Percentiles rank a stretch among this genome's conserved stretches.
Conservation (phyloP, 2,329 filamentous ascomycete genomes). For the Juglanconis sp. region DNA sequence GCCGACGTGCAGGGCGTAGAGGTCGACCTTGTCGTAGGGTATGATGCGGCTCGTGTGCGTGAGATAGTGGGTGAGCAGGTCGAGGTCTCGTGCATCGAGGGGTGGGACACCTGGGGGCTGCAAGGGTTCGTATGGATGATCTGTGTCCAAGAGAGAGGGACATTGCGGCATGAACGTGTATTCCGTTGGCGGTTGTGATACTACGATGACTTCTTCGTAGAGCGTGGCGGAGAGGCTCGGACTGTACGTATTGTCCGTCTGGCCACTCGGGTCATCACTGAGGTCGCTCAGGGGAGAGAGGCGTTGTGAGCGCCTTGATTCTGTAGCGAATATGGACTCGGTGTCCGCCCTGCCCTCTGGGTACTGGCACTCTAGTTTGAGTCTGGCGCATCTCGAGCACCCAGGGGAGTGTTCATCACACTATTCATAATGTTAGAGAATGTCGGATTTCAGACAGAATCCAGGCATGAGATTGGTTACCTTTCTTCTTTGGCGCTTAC, state of each 20-base stretch:
- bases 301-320: too few species aligned
- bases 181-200: not conserved
- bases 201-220: not conserved
- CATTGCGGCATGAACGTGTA: not conserved
- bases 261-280: not conserved
- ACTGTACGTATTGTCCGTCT: not conserved
- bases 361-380: conserved; percentile 47
- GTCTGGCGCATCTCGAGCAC: conserved; percentile 45
- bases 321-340: not conserved
- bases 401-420: conserved; percentile 48
- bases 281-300: not conserved
- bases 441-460: not conserved
- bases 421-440: not conserved
- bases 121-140: not conserved
- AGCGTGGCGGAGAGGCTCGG: not conserved
- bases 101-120: not conserved
- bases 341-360: conserved; percentile 22
- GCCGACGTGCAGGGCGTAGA: conserved; percentile 38
- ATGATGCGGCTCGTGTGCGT: conserved; percentile 37
- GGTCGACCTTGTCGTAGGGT: conserved; percentile 34
- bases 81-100: conserved; percentile 27
- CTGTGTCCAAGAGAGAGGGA: not conserved
- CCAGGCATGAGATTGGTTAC: not conserved
- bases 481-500: conserved; percentile 10
- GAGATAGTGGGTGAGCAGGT: conserved; percentile 39